Evolutionary conservation across 306 rosid genomes (phyloP).

Genomic region (Potentilla sterilis): DNA sequence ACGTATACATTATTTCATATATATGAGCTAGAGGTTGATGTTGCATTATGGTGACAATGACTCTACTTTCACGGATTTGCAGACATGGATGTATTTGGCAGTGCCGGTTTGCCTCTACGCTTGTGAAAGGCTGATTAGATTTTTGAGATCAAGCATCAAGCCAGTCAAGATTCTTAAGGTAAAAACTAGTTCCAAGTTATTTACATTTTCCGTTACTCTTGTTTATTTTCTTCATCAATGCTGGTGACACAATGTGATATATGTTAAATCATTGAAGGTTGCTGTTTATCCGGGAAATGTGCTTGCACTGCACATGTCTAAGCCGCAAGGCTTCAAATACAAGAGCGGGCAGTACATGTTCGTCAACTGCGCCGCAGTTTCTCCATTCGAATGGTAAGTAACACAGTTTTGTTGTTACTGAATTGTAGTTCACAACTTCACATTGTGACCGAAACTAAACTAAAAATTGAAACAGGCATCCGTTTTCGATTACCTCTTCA

Average conservation of each 20-base stretch:
- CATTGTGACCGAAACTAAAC: background rate
- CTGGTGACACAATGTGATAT: background rate
- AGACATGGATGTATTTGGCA: conserved; percentile 61
- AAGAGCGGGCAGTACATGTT: conserved; percentile 66
- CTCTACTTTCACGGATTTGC: background rate
- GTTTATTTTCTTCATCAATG: background rate
- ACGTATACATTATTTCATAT: background rate
- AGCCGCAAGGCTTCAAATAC: conserved; percentile 55
- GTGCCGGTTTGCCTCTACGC: conserved; percentile 49
- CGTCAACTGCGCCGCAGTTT: conserved; percentile 54
- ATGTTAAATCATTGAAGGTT: conserved; percentile 30
- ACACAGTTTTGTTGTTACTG: background rate
- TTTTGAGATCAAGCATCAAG: conserved; percentile 53
- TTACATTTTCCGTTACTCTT: background rate
- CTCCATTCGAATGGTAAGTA: conserved; percentile 55
- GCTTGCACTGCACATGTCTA: conserved; percentile 48
- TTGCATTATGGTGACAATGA: background rate
- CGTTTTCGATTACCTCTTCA: conserved; percentile 59
- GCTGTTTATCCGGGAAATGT: conserved; percentile 64
- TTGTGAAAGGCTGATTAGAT: conserved; percentile 48
- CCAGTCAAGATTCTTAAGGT: conserved; percentile 58
- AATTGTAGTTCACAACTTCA: background rate
- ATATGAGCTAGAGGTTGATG: background rate
- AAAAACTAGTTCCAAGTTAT: background rate
- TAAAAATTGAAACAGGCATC: conserved; percentile 42